Evolutionary conservation across 345 rosid species (phyloP).

Genomic region (Brassica cretica): DNA sequence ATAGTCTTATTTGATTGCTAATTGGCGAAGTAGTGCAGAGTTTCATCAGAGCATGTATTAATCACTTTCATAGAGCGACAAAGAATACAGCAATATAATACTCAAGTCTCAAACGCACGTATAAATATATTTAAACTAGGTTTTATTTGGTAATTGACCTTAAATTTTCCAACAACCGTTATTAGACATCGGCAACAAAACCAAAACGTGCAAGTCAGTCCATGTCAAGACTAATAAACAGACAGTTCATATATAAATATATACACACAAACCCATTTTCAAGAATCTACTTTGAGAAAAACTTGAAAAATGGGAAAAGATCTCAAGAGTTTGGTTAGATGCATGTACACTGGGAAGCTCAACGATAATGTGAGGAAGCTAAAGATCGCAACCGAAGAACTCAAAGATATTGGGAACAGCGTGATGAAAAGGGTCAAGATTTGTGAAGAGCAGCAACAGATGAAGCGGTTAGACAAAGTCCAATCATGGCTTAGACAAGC

Average conservation of each 20-base stretch:
- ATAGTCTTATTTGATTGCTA: neutral
- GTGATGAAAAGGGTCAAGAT: conserved; percentile 34
- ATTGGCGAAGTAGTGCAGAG: conserved; percentile 29
- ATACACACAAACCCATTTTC: neutral
- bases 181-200: conserved; percentile 1
- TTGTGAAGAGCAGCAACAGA: conserved; percentile 36
- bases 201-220: conserved; percentile 37
- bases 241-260: neutral
- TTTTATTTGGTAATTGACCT: neutral
- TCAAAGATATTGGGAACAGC: conserved; percentile 34
- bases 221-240: neutral
- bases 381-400: conserved; percentile 34
- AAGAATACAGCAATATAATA: conserved; percentile 5
- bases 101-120: neutral
- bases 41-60: conserved; percentile 39
- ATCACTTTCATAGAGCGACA: conserved; percentile 10
- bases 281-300: neutral
- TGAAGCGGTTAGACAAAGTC: conserved; percentile 38
- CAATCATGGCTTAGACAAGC: conserved; percentile 41
- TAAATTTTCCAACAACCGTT: conserved; percentile 23
- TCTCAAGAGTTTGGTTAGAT: conserved; percentile 37
- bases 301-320: conserved; percentile 34
- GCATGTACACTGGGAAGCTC: conserved; percentile 37
- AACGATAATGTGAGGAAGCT: conserved; percentile 33
- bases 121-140: neutral